Evolutionary conservation across 2,329 filamentous ascomycete genomes (phyloP).

Genomic region (Magnaporthiopsis poae): DNA sequence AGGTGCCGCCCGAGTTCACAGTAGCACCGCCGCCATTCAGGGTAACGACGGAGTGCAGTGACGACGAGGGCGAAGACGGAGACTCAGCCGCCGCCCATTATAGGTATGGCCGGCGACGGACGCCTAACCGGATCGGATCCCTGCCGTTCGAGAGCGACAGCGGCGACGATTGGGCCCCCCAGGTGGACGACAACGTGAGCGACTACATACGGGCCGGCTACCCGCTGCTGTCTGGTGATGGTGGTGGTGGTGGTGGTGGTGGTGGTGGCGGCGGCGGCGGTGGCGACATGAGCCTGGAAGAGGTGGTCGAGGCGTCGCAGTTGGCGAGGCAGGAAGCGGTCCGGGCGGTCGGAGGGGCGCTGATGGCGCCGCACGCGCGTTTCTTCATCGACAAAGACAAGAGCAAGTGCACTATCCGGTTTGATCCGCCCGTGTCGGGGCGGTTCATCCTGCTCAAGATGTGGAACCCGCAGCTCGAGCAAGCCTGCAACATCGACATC

Average conservation of each 20-base stretch:
- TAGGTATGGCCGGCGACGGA: constrained; percentile 23
- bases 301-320: constrained; percentile 38
- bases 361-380: constrained; percentile 63
- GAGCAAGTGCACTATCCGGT: constrained; percentile 76
- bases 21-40: constrained; percentile 38
- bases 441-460: constrained; percentile 82
- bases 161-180: constrained; percentile 25
- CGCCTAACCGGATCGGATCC: constrained; percentile 43
- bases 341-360: constrained; percentile 45
- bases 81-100: not conserved
- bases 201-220: constrained; percentile 5
- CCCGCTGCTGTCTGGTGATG: not conserved
- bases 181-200: constrained; percentile 18
- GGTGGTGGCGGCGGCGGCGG: constrained; percentile 8
- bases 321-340: constrained; percentile 47
- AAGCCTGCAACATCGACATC: constrained; percentile 70
- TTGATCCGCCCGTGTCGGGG: constrained; percentile 71
- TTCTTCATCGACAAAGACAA: constrained; percentile 78
- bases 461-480: constrained; percentile 66
- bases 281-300: constrained; percentile 24
- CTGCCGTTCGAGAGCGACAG: constrained; percentile 44
- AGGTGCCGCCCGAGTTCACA: constrained; percentile 48
- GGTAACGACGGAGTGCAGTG: constrained; percentile 51
- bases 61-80: constrained; percentile 37
- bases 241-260: constrained; percentile 2